Evolutionary conservation across 108 stramenopile genomes (phyloP).

Genomic region (Cyclostephanos invisitatus): DNA sequence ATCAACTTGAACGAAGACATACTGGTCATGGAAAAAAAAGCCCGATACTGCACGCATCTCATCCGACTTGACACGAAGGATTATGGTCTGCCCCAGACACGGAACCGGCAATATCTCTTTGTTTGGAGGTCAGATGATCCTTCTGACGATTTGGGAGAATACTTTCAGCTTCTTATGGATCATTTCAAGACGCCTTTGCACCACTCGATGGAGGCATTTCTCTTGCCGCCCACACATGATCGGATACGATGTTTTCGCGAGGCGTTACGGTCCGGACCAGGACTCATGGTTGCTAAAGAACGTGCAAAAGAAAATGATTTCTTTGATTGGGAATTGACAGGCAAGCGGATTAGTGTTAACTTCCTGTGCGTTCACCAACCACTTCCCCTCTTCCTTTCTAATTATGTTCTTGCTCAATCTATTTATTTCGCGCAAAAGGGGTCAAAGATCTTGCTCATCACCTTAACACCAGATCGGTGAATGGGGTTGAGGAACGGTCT

Average conservation of each 20-base stretch:
- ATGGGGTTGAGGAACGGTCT: conserved; percentile 51
- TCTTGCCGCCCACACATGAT: conserved; percentile 63
- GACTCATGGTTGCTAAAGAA: conserved; percentile 48
- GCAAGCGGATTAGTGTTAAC: background rate
- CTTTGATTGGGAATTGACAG: conserved; percentile 38
- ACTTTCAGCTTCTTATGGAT: conserved; percentile 58
- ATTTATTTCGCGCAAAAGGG: background rate
- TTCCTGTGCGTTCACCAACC: background rate
- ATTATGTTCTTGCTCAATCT: background rate
- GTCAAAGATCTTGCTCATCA: conserved; percentile 52
- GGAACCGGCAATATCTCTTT: conserved; percentile 66
- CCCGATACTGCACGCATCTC: conserved; percentile 60
- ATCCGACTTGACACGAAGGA: conserved; percentile 66
- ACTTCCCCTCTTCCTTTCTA: background rate
- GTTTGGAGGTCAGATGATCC: conserved; percentile 63
- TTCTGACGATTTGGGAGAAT: conserved; percentile 60
- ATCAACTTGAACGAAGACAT: conserved; percentile 53
- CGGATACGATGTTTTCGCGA: conserved; percentile 67
- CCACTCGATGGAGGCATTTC: conserved; percentile 71
- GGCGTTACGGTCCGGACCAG: conserved; percentile 52
- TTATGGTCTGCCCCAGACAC: conserved; percentile 80
- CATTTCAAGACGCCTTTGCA: conserved; percentile 65
- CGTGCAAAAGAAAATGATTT: conserved; percentile 58
- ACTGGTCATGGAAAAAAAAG: conserved; percentile 57
- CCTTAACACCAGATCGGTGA: conserved; percentile 27